A percentile compares a stretch with the other conserved stretches of the same genome.
Evolutionary conservation across 805 yeast genomes (phyloP).

Genomic region (Zygosaccharomyces gambellarensis): DNA sequence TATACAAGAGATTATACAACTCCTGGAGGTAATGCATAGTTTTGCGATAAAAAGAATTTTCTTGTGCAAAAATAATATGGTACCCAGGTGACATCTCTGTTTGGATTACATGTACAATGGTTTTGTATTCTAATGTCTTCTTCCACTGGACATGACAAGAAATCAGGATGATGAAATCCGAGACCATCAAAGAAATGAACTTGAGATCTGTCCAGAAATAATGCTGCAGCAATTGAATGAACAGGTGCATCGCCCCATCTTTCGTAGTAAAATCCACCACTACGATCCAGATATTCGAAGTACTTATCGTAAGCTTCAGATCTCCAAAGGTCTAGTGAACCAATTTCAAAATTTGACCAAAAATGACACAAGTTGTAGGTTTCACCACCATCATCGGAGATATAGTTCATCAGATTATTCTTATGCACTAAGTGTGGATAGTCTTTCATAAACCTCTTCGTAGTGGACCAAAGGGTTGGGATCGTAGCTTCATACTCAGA

Average conservation of each 20-base stretch:
- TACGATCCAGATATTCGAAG: slow-evolving; percentile 60
- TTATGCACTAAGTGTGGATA: slow-evolving; percentile 40
- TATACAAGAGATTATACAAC: slow-evolving; percentile 2
- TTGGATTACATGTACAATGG: slow-evolving; percentile 59
- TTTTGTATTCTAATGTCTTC: slow-evolving; percentile 49
- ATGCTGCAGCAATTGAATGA: slow-evolving; percentile 73
- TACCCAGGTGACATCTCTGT: slow-evolving; percentile 63
- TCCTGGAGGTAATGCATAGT: slow-evolving; percentile 20
- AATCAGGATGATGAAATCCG: slow-evolving; percentile 72
- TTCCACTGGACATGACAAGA: slow-evolving; percentile 57
- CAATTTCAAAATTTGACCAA: slow-evolving; percentile 86
- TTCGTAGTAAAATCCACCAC: slow-evolving; percentile 83
- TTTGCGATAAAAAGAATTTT: slow-evolving; percentile 44
- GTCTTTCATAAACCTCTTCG: slow-evolving; percentile 41
- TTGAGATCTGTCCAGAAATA: slow-evolving; percentile 56
- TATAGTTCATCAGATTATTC: slow-evolving; percentile 56
- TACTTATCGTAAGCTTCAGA: slow-evolving; percentile 61
- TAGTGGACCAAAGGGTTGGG: slow-evolving; percentile 56
- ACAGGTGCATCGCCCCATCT: slow-evolving; percentile 94
- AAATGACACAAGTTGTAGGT: slow-evolving; percentile 74
- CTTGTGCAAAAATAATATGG: slow-evolving; percentile 64
- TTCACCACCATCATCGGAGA: slow-evolving; percentile 58
- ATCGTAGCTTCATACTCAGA: slow-evolving; percentile 61
- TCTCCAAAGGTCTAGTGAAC: slow-evolving; percentile 67
- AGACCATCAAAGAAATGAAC: slow-evolving; percentile 69